These are phyloP conservation scores for Ogataea sp. DNA, from an alignment of 805 yeast genomes.

Conservation along the genomic window DNA sequence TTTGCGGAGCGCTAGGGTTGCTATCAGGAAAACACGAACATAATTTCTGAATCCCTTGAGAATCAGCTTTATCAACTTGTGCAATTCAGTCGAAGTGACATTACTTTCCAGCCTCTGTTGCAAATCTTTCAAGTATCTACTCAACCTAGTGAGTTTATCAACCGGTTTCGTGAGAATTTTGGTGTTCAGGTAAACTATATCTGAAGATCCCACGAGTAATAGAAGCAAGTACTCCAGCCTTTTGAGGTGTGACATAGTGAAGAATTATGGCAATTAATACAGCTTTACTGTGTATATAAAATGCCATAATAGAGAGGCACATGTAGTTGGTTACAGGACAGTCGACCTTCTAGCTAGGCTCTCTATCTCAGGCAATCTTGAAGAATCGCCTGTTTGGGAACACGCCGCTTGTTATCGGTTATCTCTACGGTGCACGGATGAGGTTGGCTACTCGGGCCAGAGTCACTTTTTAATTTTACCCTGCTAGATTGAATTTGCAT, in stretches of 20 bases:
- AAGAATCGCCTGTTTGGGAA: too few species aligned
- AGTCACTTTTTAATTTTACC: too few species aligned
- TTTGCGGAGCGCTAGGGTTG: neutral
- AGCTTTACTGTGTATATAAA: too few species aligned
- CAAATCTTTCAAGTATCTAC: neutral
- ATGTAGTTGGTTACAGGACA: too few species aligned
- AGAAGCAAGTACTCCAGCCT: neutral
- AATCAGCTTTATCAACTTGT: neutral
- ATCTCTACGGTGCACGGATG: neutral
- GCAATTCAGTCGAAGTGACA: neutral
- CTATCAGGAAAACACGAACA: neutral
- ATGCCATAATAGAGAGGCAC: too few species aligned
- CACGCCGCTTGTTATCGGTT: too few species aligned
- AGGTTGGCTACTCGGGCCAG: neutral
- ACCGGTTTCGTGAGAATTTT: neutral
- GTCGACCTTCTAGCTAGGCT: too few species aligned
- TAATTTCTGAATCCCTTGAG: neutral
- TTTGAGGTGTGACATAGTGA: too few species aligned
- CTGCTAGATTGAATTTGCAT: too few species aligned
- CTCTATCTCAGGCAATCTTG: too few species aligned
- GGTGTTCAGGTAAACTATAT: neutral
- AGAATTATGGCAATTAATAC: too few species aligned
- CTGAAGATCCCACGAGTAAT: neutral
- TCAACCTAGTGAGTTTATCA: neutral
- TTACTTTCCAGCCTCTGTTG: neutral